Percentiles rank a stretch among this genome's conserved stretches.
Evolutionary conservation across 176 grass and related monocot genomes (phyloP).

Genomic region (Ensete ventricosum): DNA sequence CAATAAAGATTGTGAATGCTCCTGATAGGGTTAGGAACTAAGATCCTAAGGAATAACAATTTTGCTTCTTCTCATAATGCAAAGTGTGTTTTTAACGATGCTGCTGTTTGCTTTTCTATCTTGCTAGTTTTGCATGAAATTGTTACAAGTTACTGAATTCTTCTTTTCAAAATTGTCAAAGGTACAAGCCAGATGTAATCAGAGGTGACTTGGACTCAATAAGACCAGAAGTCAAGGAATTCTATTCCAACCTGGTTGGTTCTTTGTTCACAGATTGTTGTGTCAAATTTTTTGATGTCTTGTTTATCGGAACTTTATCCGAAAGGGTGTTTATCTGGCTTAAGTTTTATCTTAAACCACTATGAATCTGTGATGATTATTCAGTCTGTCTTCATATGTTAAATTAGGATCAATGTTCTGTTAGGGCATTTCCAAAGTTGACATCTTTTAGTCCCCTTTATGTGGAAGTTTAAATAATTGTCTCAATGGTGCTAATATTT

Average conservation of each 20-base stretch:
- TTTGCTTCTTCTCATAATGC: neutral
- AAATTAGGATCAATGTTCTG: neutral
- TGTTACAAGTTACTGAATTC: neutral
- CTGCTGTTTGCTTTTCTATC: neutral
- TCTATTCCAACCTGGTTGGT: constrained; percentile 79
- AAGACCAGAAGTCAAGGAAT: constrained; percentile 76
- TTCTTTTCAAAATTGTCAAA: neutral
- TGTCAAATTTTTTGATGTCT: neutral
- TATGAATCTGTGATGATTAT: neutral
- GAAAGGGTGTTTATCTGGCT: neutral
- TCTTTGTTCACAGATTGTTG: constrained; percentile 3
- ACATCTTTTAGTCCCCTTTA: too few species aligned
- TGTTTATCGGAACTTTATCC: neutral
- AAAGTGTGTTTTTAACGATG: too few species aligned
- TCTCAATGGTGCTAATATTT: neutral
- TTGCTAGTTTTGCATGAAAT: neutral
- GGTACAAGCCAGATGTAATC: constrained; percentile 44
- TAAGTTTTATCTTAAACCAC: neutral
- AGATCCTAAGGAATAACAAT: neutral
- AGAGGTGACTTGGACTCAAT: constrained; percentile 97
- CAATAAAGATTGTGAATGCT: neutral
- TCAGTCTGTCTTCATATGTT: neutral
- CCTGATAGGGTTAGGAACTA: neutral
- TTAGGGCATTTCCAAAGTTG: neutral
- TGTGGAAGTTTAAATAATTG: neutral